Base-by-base conservation (phyloP, 83 land plant genomes). In the Picea mariana region DNA sequence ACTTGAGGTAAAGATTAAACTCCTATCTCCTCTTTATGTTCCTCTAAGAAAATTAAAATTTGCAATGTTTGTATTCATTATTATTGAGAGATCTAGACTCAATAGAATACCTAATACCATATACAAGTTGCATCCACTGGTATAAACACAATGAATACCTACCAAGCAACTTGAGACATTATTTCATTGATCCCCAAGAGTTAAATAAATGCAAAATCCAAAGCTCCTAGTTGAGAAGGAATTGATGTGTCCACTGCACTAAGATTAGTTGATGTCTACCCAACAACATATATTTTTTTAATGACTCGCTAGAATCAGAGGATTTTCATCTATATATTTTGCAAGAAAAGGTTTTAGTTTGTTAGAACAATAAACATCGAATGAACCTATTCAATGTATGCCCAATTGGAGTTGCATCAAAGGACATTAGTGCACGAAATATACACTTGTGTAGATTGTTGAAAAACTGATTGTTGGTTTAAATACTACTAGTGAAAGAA, bases 361-460 rank as follows among this genome's bases (percentile, higher is more conserved):
- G 9, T 24, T n/a, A 66, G 20, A 18, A n/a, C 68, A 66, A 66
- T 24, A n/a, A n/a, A 13, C 21, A 66, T 66, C 11, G 8, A 18
- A 9, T 68, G 23, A 96, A 95, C 88, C 95, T 81, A 80, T 87
- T 93, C 49, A 96, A 88, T 38, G 94, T 94, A 71, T 89, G 86
- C n/a, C 99, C 93, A 15, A 89, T 90, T 42, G 95, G 99, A 0
- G 94, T 96, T 26, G 90, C 81, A 84, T 96, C 97, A 82, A 96
- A 94, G 86, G 91, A 96, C 82, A 96, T 87, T 15, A 97, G 95
- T 24, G 99, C 93, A 24, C 83, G 90, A 62, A 96, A 94, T 58
- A 94, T 81, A 13, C 85, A 84, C 11, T 11, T 87, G 3, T 86
- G 82, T 93, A 96, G 93, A 6, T 77, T 68, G 13, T 75, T 60